Evolutionary conservation across 768 basidiomycete species (phyloP), one percentile per base, ranked within the genome.

Genomic region (Mycena polygramma): DNA sequence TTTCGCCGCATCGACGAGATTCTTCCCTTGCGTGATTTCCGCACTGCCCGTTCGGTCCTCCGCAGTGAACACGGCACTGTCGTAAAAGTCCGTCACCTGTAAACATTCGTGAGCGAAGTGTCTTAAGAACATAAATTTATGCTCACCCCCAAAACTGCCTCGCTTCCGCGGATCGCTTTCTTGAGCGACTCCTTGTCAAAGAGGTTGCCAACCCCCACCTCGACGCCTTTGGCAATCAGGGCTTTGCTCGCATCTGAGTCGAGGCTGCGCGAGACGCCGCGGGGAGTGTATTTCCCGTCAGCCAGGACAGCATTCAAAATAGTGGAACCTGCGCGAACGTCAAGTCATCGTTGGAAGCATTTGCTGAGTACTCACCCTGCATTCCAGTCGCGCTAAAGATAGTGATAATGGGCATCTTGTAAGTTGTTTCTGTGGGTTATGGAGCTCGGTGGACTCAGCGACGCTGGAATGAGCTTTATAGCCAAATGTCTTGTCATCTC

Each of bases 1-100:
- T 30, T 70, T 58, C 19, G 63, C 68, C 14, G 68, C 68, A 35
- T 70, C 68, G 48, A 70, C 68, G 17, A 70, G 53, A 20, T 70
- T 70, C 43, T 59, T 70, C 0, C 63, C 68, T 20, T 58, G 46
- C 5, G 24, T 35, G 11, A 53, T 37, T 35, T 68, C 66, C 8
- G 24, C 30, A 36, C n/a, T 36, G 26, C 57, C 57, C 2, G 52
- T 13, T n/a, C n/a, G n/a, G 6, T n/a, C 17, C 2, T 35, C 48
- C 1, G 39, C 52, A 8, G 46, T 43, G 17, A n/a, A 41, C 14
- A 51, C 37, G 14, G 41, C 57, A 37, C 37, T n/a, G n/a, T n/a
- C n/a, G n/a, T n/a, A n/a, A n/a, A n/a, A 57, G 57, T 22, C n/a
- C 11, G 24, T 57, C 10, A 19, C 43, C 30, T 39, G 13, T n/a